A percentile compares a stretch with the other conserved stretches of the same genome.
phyloP scores from a whole-genome alignment of 1,284 basidiomycete genomes.

The Takashimella tepidaria region DNA sequence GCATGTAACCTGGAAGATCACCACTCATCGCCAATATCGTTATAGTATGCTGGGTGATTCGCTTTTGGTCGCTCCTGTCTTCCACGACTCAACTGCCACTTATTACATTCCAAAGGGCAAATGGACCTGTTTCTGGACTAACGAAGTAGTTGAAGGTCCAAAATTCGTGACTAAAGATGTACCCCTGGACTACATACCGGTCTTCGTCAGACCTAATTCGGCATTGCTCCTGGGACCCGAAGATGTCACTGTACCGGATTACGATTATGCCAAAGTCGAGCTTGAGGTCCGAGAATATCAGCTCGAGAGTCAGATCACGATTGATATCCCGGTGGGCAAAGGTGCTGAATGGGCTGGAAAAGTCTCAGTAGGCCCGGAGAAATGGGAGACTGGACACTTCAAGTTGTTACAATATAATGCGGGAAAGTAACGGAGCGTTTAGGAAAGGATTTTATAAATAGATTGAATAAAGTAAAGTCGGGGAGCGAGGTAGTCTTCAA shows the following conservation, averaged over 20 bases:
- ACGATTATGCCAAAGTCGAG: slow-evolving; percentile 54
- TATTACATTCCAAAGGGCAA: slow-evolving; percentile 65
- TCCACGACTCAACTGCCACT: slow-evolving; percentile 54
- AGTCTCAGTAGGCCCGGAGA: slow-evolving; percentile 16
- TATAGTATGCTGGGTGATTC: slow-evolving; percentile 65
- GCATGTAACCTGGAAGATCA: too few relatives aligned
- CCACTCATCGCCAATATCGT: too few relatives aligned
- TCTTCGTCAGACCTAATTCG: slow-evolving; percentile 60
- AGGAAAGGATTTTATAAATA: too few relatives aligned
- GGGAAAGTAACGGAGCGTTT: too few relatives aligned
- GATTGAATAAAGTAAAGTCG: too few relatives aligned
- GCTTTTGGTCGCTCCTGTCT: slow-evolving; percentile 68
- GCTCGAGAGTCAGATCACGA: slow-evolving; percentile 48
- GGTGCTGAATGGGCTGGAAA: slow-evolving; percentile 27
- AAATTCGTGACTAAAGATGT: slow-evolving; percentile 10
- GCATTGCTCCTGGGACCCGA: slow-evolving; percentile 58
- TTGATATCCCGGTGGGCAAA: slow-evolving; percentile 49
- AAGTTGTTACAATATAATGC: too few relatives aligned
- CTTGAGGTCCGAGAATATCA: slow-evolving; percentile 57
- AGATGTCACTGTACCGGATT: slow-evolving; percentile 59
- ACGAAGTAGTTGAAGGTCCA: neutral
- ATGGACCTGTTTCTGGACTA: slow-evolving; percentile 56
- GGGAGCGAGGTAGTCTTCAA: too few relatives aligned
- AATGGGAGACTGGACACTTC: too few relatives aligned
- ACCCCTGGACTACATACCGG: slow-evolving; percentile 51